phyloP scores from a whole-genome alignment of 1,139 yeast species.

The Hanseniaspora gamundiae region DNA sequence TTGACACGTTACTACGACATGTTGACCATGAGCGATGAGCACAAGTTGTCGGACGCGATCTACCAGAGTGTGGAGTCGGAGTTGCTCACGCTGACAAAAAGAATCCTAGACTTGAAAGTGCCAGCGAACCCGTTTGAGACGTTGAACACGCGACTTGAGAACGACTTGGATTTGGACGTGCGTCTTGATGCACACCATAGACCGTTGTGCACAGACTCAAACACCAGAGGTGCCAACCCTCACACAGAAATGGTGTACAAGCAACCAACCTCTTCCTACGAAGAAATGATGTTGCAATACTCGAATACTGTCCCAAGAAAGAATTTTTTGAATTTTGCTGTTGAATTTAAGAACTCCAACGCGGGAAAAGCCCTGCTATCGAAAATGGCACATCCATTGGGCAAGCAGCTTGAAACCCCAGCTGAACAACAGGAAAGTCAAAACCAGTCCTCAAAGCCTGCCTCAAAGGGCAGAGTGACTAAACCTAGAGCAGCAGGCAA shows the following conservation, averaged over 20 bases:
- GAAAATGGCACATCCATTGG: conserved; percentile 22
- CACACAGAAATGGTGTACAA: conserved; percentile 48
- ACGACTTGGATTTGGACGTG: conserved; percentile 36
- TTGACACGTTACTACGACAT: conserved; percentile 75
- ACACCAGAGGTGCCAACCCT: conserved; percentile 31
- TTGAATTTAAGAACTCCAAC: conserved; percentile 27
- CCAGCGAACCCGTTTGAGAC: conserved; percentile 53
- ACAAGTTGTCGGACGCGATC: conserved; percentile 55
- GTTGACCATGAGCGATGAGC: conserved; percentile 71
- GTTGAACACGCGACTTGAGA: conserved; percentile 34
- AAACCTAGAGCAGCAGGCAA: conserved; percentile 4
- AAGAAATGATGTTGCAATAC: conserved; percentile 59
- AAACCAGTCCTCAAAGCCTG: conserved; percentile 11
- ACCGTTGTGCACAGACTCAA: conserved; percentile 32
- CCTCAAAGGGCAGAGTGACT: conserved; percentile 2
- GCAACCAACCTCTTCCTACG: conserved; percentile 66
- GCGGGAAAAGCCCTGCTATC: conserved; percentile 24
- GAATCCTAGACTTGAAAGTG: conserved; percentile 64
- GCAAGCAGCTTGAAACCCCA: neutral
- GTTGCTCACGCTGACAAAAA: conserved; percentile 59
- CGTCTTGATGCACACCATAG: conserved; percentile 40
- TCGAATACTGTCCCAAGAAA: neutral
- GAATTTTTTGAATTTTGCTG: conserved; percentile 8
- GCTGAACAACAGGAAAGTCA: conserved; percentile 14
- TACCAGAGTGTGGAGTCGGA: conserved; percentile 60